Base-by-base conservation (phyloP, 345 rosid genomes). In the Dipteronia sinensis region DNA sequence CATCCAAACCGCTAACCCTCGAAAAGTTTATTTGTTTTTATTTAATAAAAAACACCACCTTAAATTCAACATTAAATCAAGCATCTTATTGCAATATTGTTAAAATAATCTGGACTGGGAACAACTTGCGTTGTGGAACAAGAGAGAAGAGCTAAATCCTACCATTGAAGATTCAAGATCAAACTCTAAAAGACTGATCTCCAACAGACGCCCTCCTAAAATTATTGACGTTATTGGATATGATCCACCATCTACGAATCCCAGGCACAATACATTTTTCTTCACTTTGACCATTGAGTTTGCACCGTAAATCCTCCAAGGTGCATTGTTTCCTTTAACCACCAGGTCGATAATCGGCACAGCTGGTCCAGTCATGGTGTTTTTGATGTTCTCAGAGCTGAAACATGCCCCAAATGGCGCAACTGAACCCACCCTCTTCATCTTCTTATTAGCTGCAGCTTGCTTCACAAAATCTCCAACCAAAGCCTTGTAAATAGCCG, bases 341-440 rank as follows among this genome's bases (percentile, higher is more conserved):
- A 61, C 83, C 23, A 82, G 77, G 19, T 77, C 76, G 2, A 85
- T 80, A 0, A 42, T 29, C 1, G 84, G 88, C 74, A 80, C 88
- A 8, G 64, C 77, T 1, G 61, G 47, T 6, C 89, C 87, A 16
- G 75, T 58, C 9, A 66, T 29, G 3, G 80, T 56, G 69, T 49
- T 31, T 0, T 17, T 5, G 15, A 78, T 51, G 13, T 61, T 68
- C 3, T 53, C 58, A 2, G 67, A 34, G 56, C 78, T 73, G 56
- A 74, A 86, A 74, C 89, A 86, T 2, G 17, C 72, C 0, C 59
- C 78, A 58, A 86, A 86, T 2, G 83, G 85, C 0, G 71, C 79
- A 8, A 82, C 77, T 2, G 85, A 3, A 3, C 20, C 70, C 31
- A 80, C 83, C 19, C 74, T 77, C 1, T 25, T 56, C 6, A 86